Percentiles rank a stretch among this genome's conserved stretches.
Conservation (phyloP, 2,329 filamentous ascomycete genomes). For the Xylaria sp. region DNA sequence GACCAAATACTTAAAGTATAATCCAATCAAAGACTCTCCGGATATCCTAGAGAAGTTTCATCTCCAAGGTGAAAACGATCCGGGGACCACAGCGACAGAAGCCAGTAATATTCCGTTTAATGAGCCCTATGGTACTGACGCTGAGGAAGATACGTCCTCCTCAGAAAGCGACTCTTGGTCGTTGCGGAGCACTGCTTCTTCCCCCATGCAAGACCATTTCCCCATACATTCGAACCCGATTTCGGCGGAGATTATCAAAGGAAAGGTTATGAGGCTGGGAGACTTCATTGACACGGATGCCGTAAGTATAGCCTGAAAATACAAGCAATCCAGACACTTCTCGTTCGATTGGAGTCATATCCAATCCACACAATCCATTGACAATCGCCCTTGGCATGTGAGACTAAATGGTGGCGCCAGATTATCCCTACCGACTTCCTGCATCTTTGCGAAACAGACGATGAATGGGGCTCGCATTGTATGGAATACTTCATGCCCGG, state of each 20-base stretch:
- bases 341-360: neutral
- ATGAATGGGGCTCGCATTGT: conserved; percentile 25
- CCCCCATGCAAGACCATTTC: neutral
- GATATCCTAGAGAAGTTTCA: conserved; percentile 17
- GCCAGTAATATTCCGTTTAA: neutral
- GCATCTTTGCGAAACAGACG: conserved; percentile 22
- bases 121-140: conserved; percentile 19
- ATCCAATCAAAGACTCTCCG: conserved; percentile 17
- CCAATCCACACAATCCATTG: neutral
- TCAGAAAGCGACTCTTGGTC: neutral
- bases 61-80: conserved; percentile 19
- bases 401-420: conserved; percentile 2
- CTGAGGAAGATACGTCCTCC: neutral
- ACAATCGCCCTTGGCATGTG: neutral
- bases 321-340: neutral
- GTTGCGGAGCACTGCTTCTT: neutral
- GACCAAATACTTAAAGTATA: conserved; percentile 38
- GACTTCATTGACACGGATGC: conserved; percentile 60
- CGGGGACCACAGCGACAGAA: neutral
- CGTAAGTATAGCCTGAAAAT: conserved; percentile 43
- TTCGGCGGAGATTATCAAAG: conserved; percentile 41
- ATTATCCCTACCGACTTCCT: conserved; percentile 28
- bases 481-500: conserved; percentile 29
- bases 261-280: conserved; percentile 55
- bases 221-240: neutral